Base-by-base conservation (phyloP, 2,329 filamentous ascomycete genomes). In the Verticillium zaregamsianum region DNA sequence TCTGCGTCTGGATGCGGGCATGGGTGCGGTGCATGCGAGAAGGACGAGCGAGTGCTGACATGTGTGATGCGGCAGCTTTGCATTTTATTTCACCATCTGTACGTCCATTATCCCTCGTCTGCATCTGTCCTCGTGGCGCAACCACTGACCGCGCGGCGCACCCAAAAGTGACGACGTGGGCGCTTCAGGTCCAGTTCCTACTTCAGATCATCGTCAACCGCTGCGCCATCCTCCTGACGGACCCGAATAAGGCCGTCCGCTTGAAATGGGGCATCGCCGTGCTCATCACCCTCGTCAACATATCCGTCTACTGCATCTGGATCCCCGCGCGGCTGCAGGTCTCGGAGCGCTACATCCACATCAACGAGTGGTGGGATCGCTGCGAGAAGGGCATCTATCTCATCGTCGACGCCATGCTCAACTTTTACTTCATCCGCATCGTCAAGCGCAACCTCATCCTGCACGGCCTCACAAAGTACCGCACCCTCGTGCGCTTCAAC, bases 181-280 rank as follows among this genome's bases (percentile, higher is more conserved):
- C 72, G 2, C 63, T 80, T 1, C 75, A 81, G 64, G 76, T 84
- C 11, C 82, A 84, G 57, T 74, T 81, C 6, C 69, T 84, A 0
- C 77, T 83, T 35, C 81, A 84, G 61, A 84, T 84, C 45, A 84
- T 85, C 64, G 77, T 84, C 63, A 85, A 85, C 63, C 78, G 82
- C 11, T 78, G 83, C 3, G 73, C 76, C 0, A 70, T 85, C 0
- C 72, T 85, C 6, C 72, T 81, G 31, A 72, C 76, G 0, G 69
- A 80, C 40, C 74, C 72, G 1, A 69, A 65, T 0, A 75, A 72
- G 12, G 74, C 76, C 1, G 55, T 62, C 0, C 69, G 64, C 7
- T 65, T 83, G 35, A 82, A 82, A 65, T 81, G 77, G 77, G 72
- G 72, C 1, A 74, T 77, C 17, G 73, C 80, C 11, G 37, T 67